Conservation (phyloP, 179 eudicot genomes). For the Heliamphora pulchella region DNA sequence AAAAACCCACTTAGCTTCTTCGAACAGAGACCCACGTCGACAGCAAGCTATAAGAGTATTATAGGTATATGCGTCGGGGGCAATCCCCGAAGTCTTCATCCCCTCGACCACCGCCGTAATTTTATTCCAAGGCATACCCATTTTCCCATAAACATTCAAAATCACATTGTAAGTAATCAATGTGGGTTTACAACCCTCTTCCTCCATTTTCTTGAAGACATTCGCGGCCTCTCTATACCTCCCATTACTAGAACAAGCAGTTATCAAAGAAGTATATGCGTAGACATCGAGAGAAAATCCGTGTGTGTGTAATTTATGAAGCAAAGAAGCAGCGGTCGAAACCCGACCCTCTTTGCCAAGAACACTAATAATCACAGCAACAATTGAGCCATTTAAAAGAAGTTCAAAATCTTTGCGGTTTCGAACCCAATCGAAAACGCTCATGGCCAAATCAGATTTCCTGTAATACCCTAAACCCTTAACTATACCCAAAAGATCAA, state of each 20-base stretch:
- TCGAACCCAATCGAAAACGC: slow-evolving; percentile 62
- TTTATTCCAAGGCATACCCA: slow-evolving; percentile 84
- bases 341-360: slow-evolving; percentile 71
- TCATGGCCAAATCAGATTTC: slow-evolving; percentile 57
- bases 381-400: slow-evolving; percentile 53
- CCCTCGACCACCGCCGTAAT: slow-evolving; percentile 40
- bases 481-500: slow-evolving; percentile 60
- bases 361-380: slow-evolving; percentile 58
- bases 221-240: slow-evolving; percentile 73
- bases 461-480: slow-evolving; percentile 65
- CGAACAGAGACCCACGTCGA: slow-evolving; percentile 65
- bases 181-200: slow-evolving; percentile 76
- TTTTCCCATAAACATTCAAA: slow-evolving; percentile 80
- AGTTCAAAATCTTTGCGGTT: slow-evolving; percentile 24
- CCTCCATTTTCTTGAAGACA: slow-evolving; percentile 72
- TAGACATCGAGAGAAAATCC: slow-evolving; percentile 74
- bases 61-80: slow-evolving; percentile 74
- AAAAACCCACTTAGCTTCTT: slow-evolving; percentile 64
- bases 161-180: slow-evolving; percentile 85
- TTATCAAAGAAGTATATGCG: slow-evolving; percentile 71
- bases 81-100: slow-evolving; percentile 63
- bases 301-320: slow-evolving; percentile 42
- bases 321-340: slow-evolving; percentile 48
- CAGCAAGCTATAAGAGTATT: slow-evolving; percentile 88
- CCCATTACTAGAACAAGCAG: slow-evolving; percentile 62